Base-by-base conservation (phyloP, 306 rosid genomes). In the Malus sylvestris region DNA sequence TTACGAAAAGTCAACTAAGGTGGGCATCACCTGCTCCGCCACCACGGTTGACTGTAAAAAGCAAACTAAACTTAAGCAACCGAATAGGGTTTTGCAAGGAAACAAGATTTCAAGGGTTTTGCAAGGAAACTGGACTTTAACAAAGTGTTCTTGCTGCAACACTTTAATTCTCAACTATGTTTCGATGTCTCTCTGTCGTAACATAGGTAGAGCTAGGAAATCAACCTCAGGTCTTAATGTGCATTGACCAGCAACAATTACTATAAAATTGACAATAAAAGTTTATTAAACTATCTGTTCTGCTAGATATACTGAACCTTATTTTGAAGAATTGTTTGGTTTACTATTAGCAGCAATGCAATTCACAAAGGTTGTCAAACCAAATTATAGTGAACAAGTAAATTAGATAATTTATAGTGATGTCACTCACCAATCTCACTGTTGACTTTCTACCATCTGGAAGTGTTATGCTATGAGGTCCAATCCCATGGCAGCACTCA, bases 401-500 rank as follows among this genome's bases (percentile, higher is more conserved):
- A 76, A 71, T 11, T 12, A 40, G 11, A 29, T 20, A 68, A 22
- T 38, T n/a, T 71, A 25, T 9, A 72, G 57, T 76, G 25, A 58
- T 77, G 82, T 33, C 52, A 86, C 97, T 87, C 11, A 92, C 98
- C 97, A 90, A 78, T 92, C 98, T 85, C 71, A 95, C 97, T 59
- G 98, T 95, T 74, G 97, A 95, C 74, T 81, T 74, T 73, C 82
- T 84, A 72, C 98, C 98, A 86, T 84, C 85, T 70, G 98, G 98
- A 86, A 95, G 97, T 72, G 79, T 84, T 78, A 95, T 95, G 74
- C 86, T 80, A 88, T 92, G 97, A 73, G 98, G 98, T 80, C 98
- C 97, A 68, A 95, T 95, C 80, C 98, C 98, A 72, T 95, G 98
- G 91, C 97, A 92, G 87, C 98, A 95, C 85, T 95, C 98, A 38